Base-by-base conservation (phyloP, 1,284 basidiomycete species). In the Tranzscheliella williamsii region DNA sequence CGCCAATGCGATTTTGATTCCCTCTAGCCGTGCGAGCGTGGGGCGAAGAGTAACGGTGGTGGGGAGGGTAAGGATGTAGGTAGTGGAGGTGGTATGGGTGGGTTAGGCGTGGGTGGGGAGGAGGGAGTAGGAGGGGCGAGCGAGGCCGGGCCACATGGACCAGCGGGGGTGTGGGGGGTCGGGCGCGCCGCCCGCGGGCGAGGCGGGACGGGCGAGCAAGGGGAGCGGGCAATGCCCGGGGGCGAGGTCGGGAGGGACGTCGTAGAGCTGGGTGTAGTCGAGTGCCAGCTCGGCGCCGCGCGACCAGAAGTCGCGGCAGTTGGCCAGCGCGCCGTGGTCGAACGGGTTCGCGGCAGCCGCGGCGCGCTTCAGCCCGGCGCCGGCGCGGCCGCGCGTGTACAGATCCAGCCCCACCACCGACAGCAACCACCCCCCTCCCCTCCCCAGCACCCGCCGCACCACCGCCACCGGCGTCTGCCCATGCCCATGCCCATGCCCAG, bases 221-320 rank as follows among this genome's bases (percentile, higher is more conserved):
- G 57, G 37, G 0, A 41, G 17, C 3, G 55, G 36, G 33, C 58
- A 62, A 20, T 62, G 58, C 1, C 58, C 58, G 2, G 48, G 26
- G 7, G 31, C 35, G 24, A 62, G 38, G 13, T 48, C 54, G 2
- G 44, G 38, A 3, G 75, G 73, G 1, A 98, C 84, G 74, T 95
- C 93, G 78, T 93, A 96, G 73, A 98, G 76, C 57, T 83, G 81
- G 35, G 87, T 86, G 79, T 97, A 99, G 78, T 94, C 87, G 21
- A 98, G 86, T 1, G 89, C 90, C 5, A 95, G 80, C 78, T 90
- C 87, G 51, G 83, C 81, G 17, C 91, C 91, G 41, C 84, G 84
- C 35, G 86, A 86, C 94, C 94, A 98, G 77, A 99, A 98, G 79
- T 98, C 94, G 34, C 57, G 44, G 79, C 95, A 98, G 78, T 99